Percentiles rank a stretch among this genome's conserved stretches.
These are phyloP conservation scores for Crithidia sp. DNA, from an alignment of 208 protist species.

Conservation along the genomic window DNA sequence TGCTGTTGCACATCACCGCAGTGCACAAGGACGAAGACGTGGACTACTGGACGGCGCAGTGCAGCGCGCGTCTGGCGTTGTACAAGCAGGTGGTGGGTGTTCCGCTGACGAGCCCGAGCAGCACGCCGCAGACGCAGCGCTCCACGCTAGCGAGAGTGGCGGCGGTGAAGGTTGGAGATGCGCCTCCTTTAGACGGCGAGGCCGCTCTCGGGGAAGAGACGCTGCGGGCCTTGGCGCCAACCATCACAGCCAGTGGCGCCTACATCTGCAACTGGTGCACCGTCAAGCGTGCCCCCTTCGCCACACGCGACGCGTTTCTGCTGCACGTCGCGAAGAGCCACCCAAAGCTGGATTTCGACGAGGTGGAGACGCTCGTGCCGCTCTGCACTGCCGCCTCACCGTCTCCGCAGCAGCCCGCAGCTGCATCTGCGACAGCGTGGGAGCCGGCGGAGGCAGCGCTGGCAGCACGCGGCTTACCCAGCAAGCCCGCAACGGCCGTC, in stretches of 20 bases:
- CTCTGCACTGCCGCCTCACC: slow-evolving; percentile 2
- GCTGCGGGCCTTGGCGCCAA: slow-evolving; percentile 45
- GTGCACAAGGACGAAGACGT: slow-evolving; percentile 58
- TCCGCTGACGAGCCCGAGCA: slow-evolving; percentile 43
- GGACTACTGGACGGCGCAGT: slow-evolving; percentile 57
- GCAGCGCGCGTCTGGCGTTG: slow-evolving; percentile 60
- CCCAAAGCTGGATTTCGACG: slow-evolving; percentile 70
- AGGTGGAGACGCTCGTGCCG: slow-evolving; percentile 65
- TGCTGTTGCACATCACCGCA: slow-evolving; percentile 73
- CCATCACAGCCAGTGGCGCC: slow-evolving; percentile 48
- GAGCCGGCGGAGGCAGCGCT: background rate
- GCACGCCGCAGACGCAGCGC: background rate
- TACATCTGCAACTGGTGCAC: slow-evolving; percentile 91
- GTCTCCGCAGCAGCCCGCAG: background rate
- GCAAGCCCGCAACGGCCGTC: background rate
- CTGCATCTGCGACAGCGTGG: background rate
- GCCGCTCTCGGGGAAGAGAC: background rate
- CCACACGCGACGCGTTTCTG: slow-evolving; percentile 83
- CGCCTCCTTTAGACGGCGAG: background rate
- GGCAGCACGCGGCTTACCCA: background rate
- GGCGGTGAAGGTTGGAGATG: no score
- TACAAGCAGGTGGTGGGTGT: slow-evolving; percentile 64
- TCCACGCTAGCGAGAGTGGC: no score
- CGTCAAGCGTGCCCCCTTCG: slow-evolving; percentile 34
- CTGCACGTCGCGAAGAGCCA: slow-evolving; percentile 78